Evolutionary conservation across 2,329 filamentous ascomycete species (phyloP).

Genomic region (Chrysosporium keratinophilum): DNA sequence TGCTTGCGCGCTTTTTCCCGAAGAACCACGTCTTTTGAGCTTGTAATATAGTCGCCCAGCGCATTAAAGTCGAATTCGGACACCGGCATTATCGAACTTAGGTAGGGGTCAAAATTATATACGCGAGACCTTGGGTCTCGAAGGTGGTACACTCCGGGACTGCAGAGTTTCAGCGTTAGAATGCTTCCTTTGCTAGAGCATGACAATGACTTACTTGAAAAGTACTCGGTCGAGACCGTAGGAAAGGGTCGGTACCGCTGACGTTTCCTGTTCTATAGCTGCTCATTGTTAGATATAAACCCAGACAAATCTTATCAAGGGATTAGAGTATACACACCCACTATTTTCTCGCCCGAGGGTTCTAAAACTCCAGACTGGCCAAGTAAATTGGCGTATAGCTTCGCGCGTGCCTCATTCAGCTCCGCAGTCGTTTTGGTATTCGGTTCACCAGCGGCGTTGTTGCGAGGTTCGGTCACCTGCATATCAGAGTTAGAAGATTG

Average conservation of each 20-base stretch:
- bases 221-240: constrained; percentile 80
- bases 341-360: constrained; percentile 12
- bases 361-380: constrained; percentile 14
- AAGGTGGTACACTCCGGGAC: constrained; percentile 75
- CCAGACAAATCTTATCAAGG: neutral
- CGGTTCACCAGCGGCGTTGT: too few relatives aligned
- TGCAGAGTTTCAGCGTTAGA: constrained; percentile 18
- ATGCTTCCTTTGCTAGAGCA: neutral
- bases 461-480: too few relatives aligned
- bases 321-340: constrained; percentile 16
- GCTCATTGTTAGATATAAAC: constrained; percentile 11
- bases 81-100: constrained; percentile 86
- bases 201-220: constrained; percentile 55
- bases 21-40: constrained; percentile 68
- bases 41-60: constrained; percentile 78
- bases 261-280: constrained; percentile 37
- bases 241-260: constrained; percentile 52
- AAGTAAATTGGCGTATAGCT: neutral
- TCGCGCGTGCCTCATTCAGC: neutral
- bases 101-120: constrained; percentile 94
- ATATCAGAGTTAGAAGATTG: too few relatives aligned
- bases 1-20: constrained; percentile 56
- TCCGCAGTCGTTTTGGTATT: too few relatives aligned
- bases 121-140: constrained; percentile 80
- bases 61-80: constrained; percentile 85